Evolutionary conservation across 768 basidiomycete species (phyloP), one percentile per base, ranked within the genome.

Genomic region (Cubamyces lactineus): DNA sequence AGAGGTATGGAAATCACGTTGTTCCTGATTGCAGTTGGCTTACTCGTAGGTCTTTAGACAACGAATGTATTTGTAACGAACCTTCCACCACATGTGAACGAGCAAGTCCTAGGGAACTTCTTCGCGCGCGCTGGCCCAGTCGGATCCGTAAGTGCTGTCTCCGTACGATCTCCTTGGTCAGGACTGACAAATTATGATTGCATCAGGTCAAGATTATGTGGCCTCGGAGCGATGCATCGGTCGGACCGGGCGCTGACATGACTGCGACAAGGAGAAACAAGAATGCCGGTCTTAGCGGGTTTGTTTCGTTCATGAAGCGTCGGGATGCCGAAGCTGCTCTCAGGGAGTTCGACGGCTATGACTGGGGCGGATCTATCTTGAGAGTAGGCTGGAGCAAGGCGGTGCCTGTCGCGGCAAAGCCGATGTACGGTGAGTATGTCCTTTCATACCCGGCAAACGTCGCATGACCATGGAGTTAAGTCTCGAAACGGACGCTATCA

Each of bases 351-450:
- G 97, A 99, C 68, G 95, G 96, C 2, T 86, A 88, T 62, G 94
- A 97, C 46, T 99, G 96, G 97, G 93, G 92, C 59, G 96, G 96
- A 7, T 91, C 83, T 41, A 73, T 92, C 21, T 77, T 99, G 4
- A 82, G 93, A 15, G 93, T 96, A 5, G 94, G 94, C 15, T 99
- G 96, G 96, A 96, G 96, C 71, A 98, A 98, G 76, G 92, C 96
- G 1, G 92, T 98, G 6, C 91, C 94, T 16, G 78, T 97, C 47
- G 93, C 90, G 30, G 77, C 82, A 1, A 89, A 87, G 72, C 81
- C 88, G 63, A 81, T 87, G 80, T 98, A 92, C 78, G 86, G 96
- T 97, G 62, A 68, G 82, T 61, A 30, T 24, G 13, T 5, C 13
- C 42, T 9, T 26, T 7, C 23, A 3, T 39, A 28, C 12, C 15